Evolutionary conservation across 176 grass and related monocot genomes (phyloP).

Genomic region (Puccinellia tenuiflora): DNA sequence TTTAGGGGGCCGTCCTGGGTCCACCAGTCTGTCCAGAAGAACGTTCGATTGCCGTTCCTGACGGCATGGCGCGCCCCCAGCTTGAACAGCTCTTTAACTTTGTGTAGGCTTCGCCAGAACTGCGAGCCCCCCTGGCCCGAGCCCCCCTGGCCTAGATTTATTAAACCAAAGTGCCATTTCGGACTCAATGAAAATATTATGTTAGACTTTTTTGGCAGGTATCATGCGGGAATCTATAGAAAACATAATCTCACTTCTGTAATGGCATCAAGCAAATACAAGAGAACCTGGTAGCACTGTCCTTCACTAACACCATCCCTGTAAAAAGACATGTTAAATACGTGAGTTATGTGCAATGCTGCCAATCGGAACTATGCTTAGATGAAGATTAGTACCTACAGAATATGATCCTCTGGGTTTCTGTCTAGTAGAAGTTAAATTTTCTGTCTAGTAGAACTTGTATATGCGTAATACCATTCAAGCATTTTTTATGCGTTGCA

Average conservation of each 20-base stretch:
- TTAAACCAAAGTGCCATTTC: not conserved
- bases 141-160: too few relatives aligned
- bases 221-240: not conserved
- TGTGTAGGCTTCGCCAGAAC: too few relatives aligned
- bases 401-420: conserved; percentile 72
- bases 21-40: too few relatives aligned
- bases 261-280: conserved; percentile 63
- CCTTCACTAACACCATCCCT: conserved; percentile 78
- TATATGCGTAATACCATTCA: not conserved
- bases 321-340: not conserved
- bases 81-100: too few relatives aligned
- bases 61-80: too few relatives aligned
- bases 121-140: too few relatives aligned
- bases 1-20: too few relatives aligned
- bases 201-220: not conserved
- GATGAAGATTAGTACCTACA: conserved; percentile 45
- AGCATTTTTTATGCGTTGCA: not conserved
- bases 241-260: conserved; percentile 39
- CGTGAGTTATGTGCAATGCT: not conserved
- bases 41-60: too few relatives aligned
- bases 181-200: not conserved
- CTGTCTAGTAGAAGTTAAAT: conserved; percentile 62
- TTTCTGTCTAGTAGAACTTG: conserved; percentile 8
- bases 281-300: conserved; percentile 71
- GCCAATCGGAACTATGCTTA: not conserved